Conservation (phyloP, 192 early-diverging fungal genomes). For the Oehlia diaphana region DNA sequence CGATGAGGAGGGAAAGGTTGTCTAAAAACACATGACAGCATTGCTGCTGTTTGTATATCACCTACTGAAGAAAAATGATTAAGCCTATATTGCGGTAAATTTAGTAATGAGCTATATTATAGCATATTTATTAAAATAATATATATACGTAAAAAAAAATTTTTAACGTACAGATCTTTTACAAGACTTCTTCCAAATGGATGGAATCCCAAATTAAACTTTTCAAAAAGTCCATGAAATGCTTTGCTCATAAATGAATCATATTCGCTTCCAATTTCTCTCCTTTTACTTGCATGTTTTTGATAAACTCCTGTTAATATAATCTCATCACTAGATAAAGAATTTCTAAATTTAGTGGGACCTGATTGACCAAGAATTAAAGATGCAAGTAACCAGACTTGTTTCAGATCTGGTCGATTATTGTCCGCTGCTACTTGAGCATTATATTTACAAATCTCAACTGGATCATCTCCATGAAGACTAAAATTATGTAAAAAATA, state of each 20-base stretch:
- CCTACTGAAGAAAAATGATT: constrained; percentile 52
- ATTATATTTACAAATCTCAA: constrained; percentile 63
- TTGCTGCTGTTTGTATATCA: constrained; percentile 67
- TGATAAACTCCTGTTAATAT: constrained; percentile 25
- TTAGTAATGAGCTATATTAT: not conserved
- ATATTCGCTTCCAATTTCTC: constrained; percentile 42
- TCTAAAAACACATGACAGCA: constrained; percentile 64
- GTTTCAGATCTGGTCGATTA: constrained; percentile 55
- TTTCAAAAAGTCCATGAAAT: constrained; percentile 31
- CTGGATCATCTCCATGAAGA: constrained; percentile 58
- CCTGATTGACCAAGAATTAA: constrained; percentile 53
- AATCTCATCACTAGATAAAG: constrained; percentile 36
- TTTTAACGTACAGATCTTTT: constrained; percentile 49
- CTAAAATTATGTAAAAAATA: constrained; percentile 37
- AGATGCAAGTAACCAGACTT: constrained; percentile 68
- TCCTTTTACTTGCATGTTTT: constrained; percentile 40
- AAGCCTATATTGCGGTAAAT: constrained; percentile 38
- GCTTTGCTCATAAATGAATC: constrained; percentile 37
- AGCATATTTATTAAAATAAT: not conserved
- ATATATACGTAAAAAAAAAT: not conserved
- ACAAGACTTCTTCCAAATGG: constrained; percentile 58
- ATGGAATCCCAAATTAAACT: constrained; percentile 57
- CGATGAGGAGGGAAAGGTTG: constrained; percentile 29
- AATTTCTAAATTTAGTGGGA: constrained; percentile 37
- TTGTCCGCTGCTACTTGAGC: constrained; percentile 49